These are phyloP conservation scores for Pythium sukuiense DNA, from an alignment of 352 stramenopile species.

Conservation along the genomic window DNA sequence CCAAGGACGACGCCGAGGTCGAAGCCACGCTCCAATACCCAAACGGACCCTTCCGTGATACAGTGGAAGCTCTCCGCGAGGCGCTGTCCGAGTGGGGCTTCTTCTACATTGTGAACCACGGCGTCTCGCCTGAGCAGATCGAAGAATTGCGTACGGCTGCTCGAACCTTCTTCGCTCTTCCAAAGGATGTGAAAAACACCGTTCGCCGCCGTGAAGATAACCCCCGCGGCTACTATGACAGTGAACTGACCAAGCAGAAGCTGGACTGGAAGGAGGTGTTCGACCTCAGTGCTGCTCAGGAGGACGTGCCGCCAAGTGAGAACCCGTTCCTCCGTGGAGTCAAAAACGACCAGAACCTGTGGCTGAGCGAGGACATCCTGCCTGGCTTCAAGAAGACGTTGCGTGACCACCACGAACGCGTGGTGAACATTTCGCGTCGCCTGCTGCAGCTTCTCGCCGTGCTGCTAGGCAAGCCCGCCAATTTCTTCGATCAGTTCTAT, in stretches of 20 bases:
- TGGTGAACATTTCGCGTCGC: conserved; percentile 46
- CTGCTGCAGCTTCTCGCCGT: conserved; percentile 57
- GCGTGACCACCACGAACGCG: conserved; percentile 38
- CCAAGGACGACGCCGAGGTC: conserved; percentile 32
- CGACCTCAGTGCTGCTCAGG: conserved; percentile 51
- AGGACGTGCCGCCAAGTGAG: conserved; percentile 40
- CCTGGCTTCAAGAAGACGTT: conserved; percentile 56
- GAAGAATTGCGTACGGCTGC: conserved; percentile 57
- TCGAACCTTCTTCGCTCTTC: conserved; percentile 80
- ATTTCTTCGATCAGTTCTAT: conserved; percentile 70
- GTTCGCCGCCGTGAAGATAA: conserved; percentile 75
- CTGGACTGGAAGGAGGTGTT: conserved; percentile 92
- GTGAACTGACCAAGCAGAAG: conserved; percentile 93
- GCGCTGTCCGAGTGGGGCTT: conserved; percentile 88
- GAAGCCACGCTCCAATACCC: conserved; percentile 15
- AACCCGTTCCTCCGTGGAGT: conserved; percentile 44
- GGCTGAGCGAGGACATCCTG: conserved; percentile 41
- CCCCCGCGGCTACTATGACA: conserved; percentile 91
- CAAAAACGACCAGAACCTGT: conserved; percentile 84
- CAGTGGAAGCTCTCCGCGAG: conserved; percentile 42
- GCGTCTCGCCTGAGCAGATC: conserved; percentile 57
- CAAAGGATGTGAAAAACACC: conserved; percentile 45
- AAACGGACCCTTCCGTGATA: conserved; percentile 19
- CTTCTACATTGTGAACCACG: conserved; percentile 91
- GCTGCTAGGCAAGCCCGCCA: conserved; percentile 39